Base-by-base conservation (phyloP, 257 asterid genomes). In the Oldenlandia corymbosa region DNA sequence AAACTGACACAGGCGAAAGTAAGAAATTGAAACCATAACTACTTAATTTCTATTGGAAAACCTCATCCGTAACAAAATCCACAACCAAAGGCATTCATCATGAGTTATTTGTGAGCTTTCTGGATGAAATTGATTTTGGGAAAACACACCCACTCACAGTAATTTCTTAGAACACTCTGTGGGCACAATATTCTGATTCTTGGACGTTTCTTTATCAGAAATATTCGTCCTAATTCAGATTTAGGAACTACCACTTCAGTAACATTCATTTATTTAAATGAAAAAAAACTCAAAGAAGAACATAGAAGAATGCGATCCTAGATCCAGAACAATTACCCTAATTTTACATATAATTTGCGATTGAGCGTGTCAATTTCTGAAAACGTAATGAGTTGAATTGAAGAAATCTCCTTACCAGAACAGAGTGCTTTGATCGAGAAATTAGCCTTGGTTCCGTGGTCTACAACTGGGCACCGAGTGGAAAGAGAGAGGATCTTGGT, bases 371-470 rank as follows among this genome's bases (percentile, higher is more conserved):
- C 27, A 42, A 18, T 13, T 7, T 16, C 14, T 4, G 50, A 51
- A 24, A n/a, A 20, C 10, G 12, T 16, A 56, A 56, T 34, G 14
- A 31, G n/a, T 8, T 3, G 46, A 31, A 13, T 8, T 3, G 46
- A 34, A 43, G 41, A 45, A n/a, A 48, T 28, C 16, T 64, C 32
- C 69, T 60, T 66, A 84, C 96, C 87, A 69, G 96, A 78, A 71
- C 96, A 90, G 67, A 85, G 84, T 41, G 78, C 64, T 8, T 53
- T 67, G 30, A 85, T 81, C 51, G 92, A 77, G 74, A 65, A 71
- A 46, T 42, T 65, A 24, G 73, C 64, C 27, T 4, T 20, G 26
- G 52, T 63, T 68, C 36, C 55, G 1, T 17, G 75, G 45, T 71
- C 67, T 11, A 55, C 67, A 45, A 46, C 10, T 23, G 78, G 80